Percentiles rank a stretch among this genome's conserved stretches.
Conservation (phyloP, 495 filamentous ascomycete genomes). For the Aspergillus nidulans region DNA sequence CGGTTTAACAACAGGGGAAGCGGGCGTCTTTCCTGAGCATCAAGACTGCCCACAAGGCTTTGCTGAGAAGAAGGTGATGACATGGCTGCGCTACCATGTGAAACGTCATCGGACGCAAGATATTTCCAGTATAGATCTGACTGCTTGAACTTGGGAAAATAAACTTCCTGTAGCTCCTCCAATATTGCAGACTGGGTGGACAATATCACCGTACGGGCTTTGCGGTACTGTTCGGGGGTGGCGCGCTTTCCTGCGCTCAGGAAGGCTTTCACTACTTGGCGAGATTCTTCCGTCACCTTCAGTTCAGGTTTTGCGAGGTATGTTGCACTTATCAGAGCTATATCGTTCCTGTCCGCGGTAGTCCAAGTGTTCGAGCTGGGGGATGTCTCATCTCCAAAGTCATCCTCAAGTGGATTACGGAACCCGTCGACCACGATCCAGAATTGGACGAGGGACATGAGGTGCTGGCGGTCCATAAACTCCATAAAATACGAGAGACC, state of each 20-base stretch:
- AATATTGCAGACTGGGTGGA: conserved; percentile 77
- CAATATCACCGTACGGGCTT: conserved; percentile 76
- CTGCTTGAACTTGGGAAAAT: conserved; percentile 82
- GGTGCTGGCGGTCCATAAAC: conserved; percentile 88
- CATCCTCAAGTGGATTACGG: conserved; percentile 92
- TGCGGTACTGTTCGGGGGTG: conserved; percentile 73
- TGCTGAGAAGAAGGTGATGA: conserved; percentile 17
- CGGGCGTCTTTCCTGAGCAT: conserved; percentile 34
- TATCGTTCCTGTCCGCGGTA: conserved; percentile 76
- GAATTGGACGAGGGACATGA: conserved; percentile 92
- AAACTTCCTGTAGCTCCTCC: conserved; percentile 71
- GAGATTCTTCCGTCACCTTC: conserved; percentile 64
- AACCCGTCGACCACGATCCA: conserved; percentile 98
- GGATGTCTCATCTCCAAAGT: conserved; percentile 64
- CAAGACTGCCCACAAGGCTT: conserved; percentile 24
- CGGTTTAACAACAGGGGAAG: conserved; percentile 41
- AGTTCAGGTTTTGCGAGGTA: conserved; percentile 82
- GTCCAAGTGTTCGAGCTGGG: conserved; percentile 69
- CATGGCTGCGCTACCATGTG: conserved; percentile 35
- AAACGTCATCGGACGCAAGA: conserved; percentile 79
- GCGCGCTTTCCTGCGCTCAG: conserved; percentile 71
- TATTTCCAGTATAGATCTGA: conserved; percentile 96
- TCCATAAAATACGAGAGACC: conserved; percentile 99
- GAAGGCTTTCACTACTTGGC: conserved; percentile 67
- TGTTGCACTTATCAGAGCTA: conserved; percentile 83